Evolutionary conservation across 2,329 filamentous ascomycete species (phyloP).

Genomic region (Escovopsis sp.): DNA sequence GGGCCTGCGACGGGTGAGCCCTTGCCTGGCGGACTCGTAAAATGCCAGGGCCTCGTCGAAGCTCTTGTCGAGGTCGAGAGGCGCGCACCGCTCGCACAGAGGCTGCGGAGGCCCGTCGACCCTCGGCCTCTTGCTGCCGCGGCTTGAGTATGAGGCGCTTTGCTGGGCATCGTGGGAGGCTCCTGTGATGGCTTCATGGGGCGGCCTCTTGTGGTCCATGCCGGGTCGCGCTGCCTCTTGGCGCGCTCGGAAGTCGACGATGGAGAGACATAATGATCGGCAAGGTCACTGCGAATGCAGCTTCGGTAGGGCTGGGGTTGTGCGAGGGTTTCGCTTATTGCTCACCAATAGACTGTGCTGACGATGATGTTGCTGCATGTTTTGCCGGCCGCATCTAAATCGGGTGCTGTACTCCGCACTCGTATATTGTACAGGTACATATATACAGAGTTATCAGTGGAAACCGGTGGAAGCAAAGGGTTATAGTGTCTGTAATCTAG

Average conservation of each 20-base stretch:
- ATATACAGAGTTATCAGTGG: neutral
- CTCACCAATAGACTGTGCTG: no score
- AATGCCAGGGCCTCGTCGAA: neutral
- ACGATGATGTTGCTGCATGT: no score
- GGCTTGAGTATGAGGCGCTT: neutral
- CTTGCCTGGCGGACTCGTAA: conserved; percentile 1
- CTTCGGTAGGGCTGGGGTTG: no score
- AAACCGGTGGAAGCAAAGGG: no score
- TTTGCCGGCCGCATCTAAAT: no score
- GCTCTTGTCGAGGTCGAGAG: conserved; percentile 1
- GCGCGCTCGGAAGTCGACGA: no score
- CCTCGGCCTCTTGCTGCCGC: conserved; percentile 1
- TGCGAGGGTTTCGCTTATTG: no score
- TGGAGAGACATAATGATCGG: no score
- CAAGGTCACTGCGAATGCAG: no score
- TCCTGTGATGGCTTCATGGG: neutral
- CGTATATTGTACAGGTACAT: no score
- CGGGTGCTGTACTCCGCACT: no score
- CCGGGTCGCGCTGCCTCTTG: neutral
- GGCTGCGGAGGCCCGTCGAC: neutral
- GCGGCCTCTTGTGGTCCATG: neutral
- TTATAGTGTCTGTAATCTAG: no score
- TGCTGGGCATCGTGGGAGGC: neutral
- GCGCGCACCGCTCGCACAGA: conserved; percentile 2
- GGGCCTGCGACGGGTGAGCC: neutral